A percentile compares a stretch with the other conserved stretches of the same genome.
These are phyloP conservation scores for Avena insularis DNA, from an alignment of 176 grass and related monocot genomes.

Conservation along the genomic window DNA sequence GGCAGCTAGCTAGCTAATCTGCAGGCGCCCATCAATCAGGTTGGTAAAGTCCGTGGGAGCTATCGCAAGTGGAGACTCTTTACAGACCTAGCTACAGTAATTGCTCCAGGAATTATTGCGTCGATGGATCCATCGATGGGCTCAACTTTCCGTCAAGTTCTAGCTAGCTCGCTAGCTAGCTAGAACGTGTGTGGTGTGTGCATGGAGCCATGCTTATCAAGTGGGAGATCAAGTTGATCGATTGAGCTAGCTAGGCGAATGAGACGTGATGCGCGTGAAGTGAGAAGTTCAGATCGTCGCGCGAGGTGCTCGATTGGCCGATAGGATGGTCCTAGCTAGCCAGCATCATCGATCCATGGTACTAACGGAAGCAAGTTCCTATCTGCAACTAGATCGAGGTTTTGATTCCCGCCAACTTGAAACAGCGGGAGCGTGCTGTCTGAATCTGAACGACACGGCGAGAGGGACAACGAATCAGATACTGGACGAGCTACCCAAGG, in stretches of 20 bases:
- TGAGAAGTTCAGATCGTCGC: neutral
- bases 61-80: neutral
- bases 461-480: neutral
- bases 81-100: neutral
- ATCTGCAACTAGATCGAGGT: neutral
- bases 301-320: neutral
- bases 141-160: neutral
- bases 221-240: conserved; percentile 10
- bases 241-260: neutral
- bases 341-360: neutral
- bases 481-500: neutral
- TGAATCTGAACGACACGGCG: neutral
- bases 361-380: neutral
- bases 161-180: neutral
- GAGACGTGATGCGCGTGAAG: neutral
- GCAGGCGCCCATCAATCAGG: neutral
- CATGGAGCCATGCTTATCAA: neutral
- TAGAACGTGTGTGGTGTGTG: neutral
- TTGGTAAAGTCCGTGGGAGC: neutral
- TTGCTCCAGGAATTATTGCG: neutral
- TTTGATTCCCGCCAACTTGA: neutral
- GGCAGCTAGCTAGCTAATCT: neutral
- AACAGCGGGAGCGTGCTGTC: neutral
- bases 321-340: conserved; percentile 5
- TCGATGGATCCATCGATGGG: neutral